These are phyloP conservation scores for Calocybe gangraenosa DNA, from an alignment of 768 basidiomycete species.

Conservation along the genomic window DNA sequence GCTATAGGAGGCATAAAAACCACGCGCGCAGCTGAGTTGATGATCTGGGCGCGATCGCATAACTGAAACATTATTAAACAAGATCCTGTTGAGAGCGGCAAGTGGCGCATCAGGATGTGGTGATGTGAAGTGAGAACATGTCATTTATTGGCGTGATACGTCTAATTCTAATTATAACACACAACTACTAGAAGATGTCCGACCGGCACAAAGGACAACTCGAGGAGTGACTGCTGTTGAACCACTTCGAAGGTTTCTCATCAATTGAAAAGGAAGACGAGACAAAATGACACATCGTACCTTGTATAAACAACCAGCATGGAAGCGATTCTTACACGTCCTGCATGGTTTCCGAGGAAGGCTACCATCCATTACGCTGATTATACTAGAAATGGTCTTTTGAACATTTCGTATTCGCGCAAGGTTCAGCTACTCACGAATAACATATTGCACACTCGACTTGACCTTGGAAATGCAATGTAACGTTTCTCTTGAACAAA, in stretches of 20 bases:
- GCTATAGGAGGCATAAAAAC: too few relatives aligned
- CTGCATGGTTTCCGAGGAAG: constrained; percentile 89
- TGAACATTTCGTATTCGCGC: neutral
- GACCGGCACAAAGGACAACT: constrained; percentile 90
- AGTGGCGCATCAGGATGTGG: too few relatives aligned
- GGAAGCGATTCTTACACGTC: constrained; percentile 94
- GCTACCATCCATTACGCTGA: constrained; percentile 83
- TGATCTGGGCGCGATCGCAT: too few relatives aligned
- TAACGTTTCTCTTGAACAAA: constrained; percentile 92
- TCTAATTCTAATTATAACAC: too few relatives aligned
- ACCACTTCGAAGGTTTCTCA: constrained; percentile 56
- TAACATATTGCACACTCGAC: constrained; percentile 97
- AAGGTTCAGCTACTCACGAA: constrained; percentile 48
- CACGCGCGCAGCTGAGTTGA: too few relatives aligned
- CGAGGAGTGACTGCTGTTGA: constrained; percentile 83
- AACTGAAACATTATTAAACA: too few relatives aligned
- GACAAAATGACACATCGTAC: constrained; percentile 28
- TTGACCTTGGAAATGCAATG: constrained; percentile 90
- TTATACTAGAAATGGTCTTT: constrained; percentile 53
- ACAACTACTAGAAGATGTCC: constrained; percentile 53
- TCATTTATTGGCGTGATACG: too few relatives aligned
- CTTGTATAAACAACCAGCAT: constrained; percentile 89
- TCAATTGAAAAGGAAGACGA: neutral
- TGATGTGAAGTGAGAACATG: too few relatives aligned
- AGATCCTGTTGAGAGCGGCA: too few relatives aligned